phyloP scores from a whole-genome alignment of 106 monocot species.

The Dendrobium catenatum region DNA sequence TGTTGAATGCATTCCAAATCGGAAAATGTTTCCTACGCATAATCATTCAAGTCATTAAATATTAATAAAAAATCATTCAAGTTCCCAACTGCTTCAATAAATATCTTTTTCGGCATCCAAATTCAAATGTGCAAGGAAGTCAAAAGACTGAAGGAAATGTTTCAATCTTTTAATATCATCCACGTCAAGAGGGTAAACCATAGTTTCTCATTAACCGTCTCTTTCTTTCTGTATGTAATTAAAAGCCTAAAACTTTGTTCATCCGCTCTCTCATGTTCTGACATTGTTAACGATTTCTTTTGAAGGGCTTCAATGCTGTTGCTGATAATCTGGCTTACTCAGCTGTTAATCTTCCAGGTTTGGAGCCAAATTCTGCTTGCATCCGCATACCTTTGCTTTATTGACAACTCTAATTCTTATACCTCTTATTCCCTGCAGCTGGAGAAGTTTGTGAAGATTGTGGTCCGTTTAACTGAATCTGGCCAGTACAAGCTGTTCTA shows the following conservation, averaged over 20 bases:
- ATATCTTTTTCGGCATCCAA: no score
- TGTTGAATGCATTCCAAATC: no score
- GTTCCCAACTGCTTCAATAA: no score
- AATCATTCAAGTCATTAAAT: no score
- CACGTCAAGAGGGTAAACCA: conserved; percentile 47
- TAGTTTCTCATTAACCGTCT: background rate
- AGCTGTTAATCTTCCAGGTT: conserved; percentile 44
- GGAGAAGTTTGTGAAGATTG: background rate
- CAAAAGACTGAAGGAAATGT: conserved; percentile 42
- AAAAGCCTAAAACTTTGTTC: no score
- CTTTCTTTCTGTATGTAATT: background rate
- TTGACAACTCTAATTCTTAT: background rate
- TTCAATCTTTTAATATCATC: conserved; percentile 41
- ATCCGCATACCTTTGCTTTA: background rate
- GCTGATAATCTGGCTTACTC: conserved; percentile 64
- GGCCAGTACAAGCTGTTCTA: background rate
- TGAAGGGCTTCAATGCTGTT: conserved; percentile 58
- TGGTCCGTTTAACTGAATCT: background rate
- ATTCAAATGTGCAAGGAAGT: conserved; percentile 26
- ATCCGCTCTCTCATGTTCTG: background rate
- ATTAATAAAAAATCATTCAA: no score
- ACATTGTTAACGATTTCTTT: background rate
- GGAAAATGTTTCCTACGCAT: no score
- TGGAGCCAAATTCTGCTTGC: background rate
- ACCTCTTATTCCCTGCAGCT: background rate